phyloP scores from a whole-genome alignment of 2,329 filamentous ascomycete genomes.

The Fusarium verticillioides region DNA sequence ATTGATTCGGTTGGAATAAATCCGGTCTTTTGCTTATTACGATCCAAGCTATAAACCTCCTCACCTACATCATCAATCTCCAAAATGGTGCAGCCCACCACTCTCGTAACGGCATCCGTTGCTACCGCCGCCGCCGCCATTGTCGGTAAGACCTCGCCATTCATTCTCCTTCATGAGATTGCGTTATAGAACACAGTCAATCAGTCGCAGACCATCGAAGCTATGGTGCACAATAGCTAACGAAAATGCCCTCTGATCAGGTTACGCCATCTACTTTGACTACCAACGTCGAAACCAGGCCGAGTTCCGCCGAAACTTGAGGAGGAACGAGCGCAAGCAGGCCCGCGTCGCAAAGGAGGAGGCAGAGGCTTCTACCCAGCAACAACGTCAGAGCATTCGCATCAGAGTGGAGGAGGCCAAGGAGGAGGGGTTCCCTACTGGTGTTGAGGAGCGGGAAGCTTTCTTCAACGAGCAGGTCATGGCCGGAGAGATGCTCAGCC shows the following conservation, averaged over 20 bases:
- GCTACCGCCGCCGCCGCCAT: slow-evolving; percentile 69
- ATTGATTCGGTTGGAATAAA: slow-evolving; percentile 18
- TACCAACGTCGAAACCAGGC: slow-evolving; percentile 71
- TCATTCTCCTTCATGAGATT: background rate
- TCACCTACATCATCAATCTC: slow-evolving; percentile 24
- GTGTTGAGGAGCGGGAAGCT: slow-evolving; percentile 91
- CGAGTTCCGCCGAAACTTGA: slow-evolving; percentile 74
- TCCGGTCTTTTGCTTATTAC: slow-evolving; percentile 10
- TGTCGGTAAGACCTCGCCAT: slow-evolving; percentile 59
- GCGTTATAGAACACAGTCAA: background rate
- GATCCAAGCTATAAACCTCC: slow-evolving; percentile 14
- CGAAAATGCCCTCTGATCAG: slow-evolving; percentile 50
- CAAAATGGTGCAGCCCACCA: slow-evolving; percentile 62
- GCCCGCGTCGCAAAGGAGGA: slow-evolving; percentile 78
- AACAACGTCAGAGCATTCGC: slow-evolving; percentile 80
- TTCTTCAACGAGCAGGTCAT: slow-evolving; percentile 98
- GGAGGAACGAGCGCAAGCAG: slow-evolving; percentile 80
- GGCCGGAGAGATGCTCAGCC: slow-evolving; percentile 83
- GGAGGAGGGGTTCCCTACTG: slow-evolving; percentile 89
- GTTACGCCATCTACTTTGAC: slow-evolving; percentile 76
- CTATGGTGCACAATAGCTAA: slow-evolving; percentile 30
- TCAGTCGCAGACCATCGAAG: background rate
- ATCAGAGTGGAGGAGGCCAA: slow-evolving; percentile 81
- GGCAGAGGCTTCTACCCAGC: slow-evolving; percentile 71
- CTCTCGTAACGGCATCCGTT: slow-evolving; percentile 69